Conservation (phyloP, 176 grass and related monocot genomes). For the Olyra latifolia region DNA sequence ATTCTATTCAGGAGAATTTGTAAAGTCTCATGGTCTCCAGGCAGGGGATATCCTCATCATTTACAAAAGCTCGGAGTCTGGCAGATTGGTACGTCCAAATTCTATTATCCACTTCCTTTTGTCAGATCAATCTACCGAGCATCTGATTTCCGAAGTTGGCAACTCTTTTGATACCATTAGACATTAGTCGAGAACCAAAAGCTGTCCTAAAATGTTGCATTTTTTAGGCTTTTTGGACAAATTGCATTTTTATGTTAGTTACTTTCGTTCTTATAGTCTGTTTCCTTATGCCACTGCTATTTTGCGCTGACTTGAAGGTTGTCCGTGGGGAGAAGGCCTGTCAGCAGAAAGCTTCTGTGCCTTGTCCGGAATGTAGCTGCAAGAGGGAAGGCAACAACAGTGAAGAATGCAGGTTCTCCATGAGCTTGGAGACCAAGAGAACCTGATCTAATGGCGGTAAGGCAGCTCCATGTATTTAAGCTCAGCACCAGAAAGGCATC, state of each 20-base stretch:
- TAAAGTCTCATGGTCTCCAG: conserved; percentile 53
- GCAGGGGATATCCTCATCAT: conserved; percentile 56
- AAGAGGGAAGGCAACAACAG: conserved; percentile 11
- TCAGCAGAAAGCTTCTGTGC: background rate
- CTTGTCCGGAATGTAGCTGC: conserved; percentile 21
- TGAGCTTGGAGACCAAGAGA: conserved; percentile 24
- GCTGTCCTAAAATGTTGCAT: background rate
- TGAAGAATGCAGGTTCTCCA: conserved; percentile 35
- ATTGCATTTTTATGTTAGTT: no score
- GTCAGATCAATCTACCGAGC: background rate
- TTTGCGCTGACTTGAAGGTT: conserved; percentile 35
- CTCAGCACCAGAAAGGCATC: background rate
- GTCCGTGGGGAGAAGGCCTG: conserved; percentile 41
- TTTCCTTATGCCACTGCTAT: background rate
- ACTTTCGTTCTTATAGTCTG: background rate
- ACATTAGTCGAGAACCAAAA: background rate
- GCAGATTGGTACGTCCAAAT: conserved; percentile 49
- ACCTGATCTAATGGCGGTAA: background rate
- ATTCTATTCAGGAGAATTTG: conserved; percentile 60
- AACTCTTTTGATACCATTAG: background rate
- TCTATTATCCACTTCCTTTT: conserved; percentile 7
- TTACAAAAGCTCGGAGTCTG: conserved; percentile 49
- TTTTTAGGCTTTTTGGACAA: background rate
- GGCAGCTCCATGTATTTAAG: conserved; percentile 1
- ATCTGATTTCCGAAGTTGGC: background rate